A percentile compares a stretch with the other conserved stretches of the same genome.
These are phyloP conservation scores for Tricholomella constricta DNA, from an alignment of 768 basidiomycete genomes.

Conservation along the genomic window DNA sequence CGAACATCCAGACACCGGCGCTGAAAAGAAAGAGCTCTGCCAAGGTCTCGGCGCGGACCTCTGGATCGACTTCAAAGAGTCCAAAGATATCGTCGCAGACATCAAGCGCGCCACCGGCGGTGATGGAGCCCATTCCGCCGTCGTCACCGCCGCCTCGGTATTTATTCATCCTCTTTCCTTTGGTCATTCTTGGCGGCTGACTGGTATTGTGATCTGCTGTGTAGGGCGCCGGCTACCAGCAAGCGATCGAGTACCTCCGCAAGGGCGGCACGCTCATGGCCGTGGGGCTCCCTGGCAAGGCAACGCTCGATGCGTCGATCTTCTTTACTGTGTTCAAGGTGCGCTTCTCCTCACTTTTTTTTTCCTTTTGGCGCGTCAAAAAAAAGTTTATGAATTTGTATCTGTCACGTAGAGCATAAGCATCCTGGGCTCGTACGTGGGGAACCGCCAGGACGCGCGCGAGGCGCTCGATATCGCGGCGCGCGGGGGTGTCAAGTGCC, in stretches of 20 bases:
- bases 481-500: constrained; percentile 66
- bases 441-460: constrained; percentile 81
- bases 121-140: constrained; percentile 68
- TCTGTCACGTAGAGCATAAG: constrained; percentile 55
- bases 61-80: constrained; percentile 78
- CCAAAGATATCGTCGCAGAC: constrained; percentile 63
- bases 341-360: not conserved
- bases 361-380: too few species aligned
- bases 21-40: constrained; percentile 54
- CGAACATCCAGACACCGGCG: constrained; percentile 65
- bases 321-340: constrained; percentile 74
- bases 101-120: constrained; percentile 67
- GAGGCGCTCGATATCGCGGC: constrained; percentile 82
- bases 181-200: not conserved
- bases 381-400: too few species aligned
- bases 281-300: constrained; percentile 73
- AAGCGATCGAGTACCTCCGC: constrained; percentile 77
- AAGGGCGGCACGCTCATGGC: constrained; percentile 73
- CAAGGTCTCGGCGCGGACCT: constrained; percentile 49
- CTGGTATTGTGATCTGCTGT: not conserved
- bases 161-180: constrained; percentile 7
- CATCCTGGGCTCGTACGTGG: constrained; percentile 57
- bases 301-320: constrained; percentile 59
- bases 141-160: constrained; percentile 60
- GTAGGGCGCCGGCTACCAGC: constrained; percentile 42